Percentiles rank a stretch among this genome's conserved stretches.
Conservation (phyloP, 805 yeast genomes). For the Ogataea degrootiae region DNA sequence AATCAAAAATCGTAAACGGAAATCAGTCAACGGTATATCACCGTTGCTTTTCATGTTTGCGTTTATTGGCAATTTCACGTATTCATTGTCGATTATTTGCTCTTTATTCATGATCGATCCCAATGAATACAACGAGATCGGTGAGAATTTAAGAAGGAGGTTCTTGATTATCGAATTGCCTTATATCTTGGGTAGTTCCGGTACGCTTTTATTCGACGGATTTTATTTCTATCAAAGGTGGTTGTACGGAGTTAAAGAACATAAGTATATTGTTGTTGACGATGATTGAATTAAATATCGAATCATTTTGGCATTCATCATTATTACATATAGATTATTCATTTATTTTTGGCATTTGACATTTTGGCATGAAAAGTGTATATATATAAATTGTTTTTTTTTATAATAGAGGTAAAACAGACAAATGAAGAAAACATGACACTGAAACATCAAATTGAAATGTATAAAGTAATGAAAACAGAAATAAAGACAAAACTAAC, state of each 20-base stretch:
- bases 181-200: conserved; percentile 77
- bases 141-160: conserved; percentile 19
- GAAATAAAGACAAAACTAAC: background rate
- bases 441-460: background rate
- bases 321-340: background rate
- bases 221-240: conserved; percentile 61
- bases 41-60: conserved; percentile 78
- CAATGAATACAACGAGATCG: conserved; percentile 29
- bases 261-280: conserved; percentile 13
- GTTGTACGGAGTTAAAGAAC: conserved; percentile 23
- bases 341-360: background rate
- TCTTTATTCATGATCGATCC: conserved; percentile 48
- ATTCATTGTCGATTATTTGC: conserved; percentile 68
- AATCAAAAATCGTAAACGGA: conserved; percentile 65
- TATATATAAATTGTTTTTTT: background rate
- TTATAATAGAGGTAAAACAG: background rate
- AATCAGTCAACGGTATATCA: conserved; percentile 84
- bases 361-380: background rate
- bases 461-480: background rate
- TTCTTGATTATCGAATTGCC: conserved; percentile 74
- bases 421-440: background rate
- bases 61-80: conserved; percentile 69
- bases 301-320: background rate
- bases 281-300: background rate
- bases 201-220: conserved; percentile 76